Evolutionary conservation across 1,284 basidiomycete species (phyloP).

Genomic region (Pseudozyma pruni): DNA sequence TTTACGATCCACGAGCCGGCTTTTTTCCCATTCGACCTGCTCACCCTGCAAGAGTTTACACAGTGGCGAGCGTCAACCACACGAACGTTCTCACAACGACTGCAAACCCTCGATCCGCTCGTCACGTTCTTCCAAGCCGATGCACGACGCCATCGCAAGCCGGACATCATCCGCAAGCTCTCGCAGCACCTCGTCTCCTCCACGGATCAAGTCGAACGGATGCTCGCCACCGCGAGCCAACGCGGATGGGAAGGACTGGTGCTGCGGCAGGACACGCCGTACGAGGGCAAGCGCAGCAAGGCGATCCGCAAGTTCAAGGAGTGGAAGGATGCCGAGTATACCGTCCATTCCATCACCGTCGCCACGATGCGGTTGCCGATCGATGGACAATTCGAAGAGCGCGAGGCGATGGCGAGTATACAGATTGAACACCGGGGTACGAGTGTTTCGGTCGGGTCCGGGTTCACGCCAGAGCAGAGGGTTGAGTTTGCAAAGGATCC

Average conservation of each 20-base stretch:
- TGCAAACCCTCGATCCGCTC: constrained; percentile 18
- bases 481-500: constrained; percentile 47
- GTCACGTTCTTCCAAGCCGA: constrained; percentile 21
- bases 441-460: constrained; percentile 51
- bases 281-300: constrained; percentile 52
- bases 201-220: constrained; percentile 11
- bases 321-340: constrained; percentile 57
- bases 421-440: constrained; percentile 46
- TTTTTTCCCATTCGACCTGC: constrained; percentile 53
- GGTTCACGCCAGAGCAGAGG: constrained; percentile 48
- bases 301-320: constrained; percentile 53
- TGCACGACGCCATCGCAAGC: constrained; percentile 3
- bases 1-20: constrained; percentile 31
- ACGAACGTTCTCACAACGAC: constrained; percentile 36
- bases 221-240: constrained; percentile 24
- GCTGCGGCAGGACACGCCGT: constrained; percentile 40
- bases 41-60: constrained; percentile 49
- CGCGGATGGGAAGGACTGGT: constrained; percentile 57
- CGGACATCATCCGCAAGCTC: constrained; percentile 30
- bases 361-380: constrained; percentile 51
- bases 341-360: constrained; percentile 31
- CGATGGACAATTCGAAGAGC: constrained; percentile 41
- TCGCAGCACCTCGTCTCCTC: constrained; percentile 29
- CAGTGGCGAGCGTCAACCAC: constrained; percentile 24
- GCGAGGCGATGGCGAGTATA: constrained; percentile 39